Base-by-base conservation (phyloP, 352 stramenopile species). In the Phytophthora sojae region DNA sequence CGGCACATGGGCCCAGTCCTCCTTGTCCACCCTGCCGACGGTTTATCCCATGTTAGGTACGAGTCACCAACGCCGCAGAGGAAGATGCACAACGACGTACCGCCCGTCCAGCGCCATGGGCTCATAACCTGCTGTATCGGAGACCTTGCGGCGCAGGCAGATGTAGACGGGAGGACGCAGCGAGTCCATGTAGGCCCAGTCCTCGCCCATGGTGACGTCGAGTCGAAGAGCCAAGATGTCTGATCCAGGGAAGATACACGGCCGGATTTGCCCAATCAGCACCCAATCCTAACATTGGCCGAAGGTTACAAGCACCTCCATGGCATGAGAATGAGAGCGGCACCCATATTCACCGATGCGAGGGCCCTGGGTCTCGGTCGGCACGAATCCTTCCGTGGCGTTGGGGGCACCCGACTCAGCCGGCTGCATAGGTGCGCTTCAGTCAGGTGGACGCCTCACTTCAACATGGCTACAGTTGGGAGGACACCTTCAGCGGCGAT, bases 161-260 rank as follows among this genome's bases (percentile, higher is more conserved):
- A 92, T 73, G 71, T 94, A 94, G 64, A 82, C 64, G 1, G 87
- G 87, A 42, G 87, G 82, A 14, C 77, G 78, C 63, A 94, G 76
- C 44, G 80, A 75, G 75, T 88, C 79, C 87, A 93, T 92, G 63
- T 76, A 76, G 37, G 61, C 30, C 76, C 72, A 80, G 45, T 83
- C 69, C 30, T 77, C 64, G 1, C 47, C 53, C 19, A 47, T 47
- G 39, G 15, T 17, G 35, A 9, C 14, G 35, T 4, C 35, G 14
- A 14, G 9, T 42, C 35, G 9, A 17, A 17, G 30, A 37, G 30
- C 12, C 9, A 4, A 42, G 9, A 42, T 15, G 15, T 42, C 35
- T 42, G 15, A 42, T 42, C 14, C 14, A 0, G 39, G 39, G 39
- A 7, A 47, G 39, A 47, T 47, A 21, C 39, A 21, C 15, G 39